Evolutionary conservation across 2,329 filamentous ascomycete genomes (phyloP), one percentile per base, ranked within the genome.

Genomic region (Parastagonospora avenae): DNA sequence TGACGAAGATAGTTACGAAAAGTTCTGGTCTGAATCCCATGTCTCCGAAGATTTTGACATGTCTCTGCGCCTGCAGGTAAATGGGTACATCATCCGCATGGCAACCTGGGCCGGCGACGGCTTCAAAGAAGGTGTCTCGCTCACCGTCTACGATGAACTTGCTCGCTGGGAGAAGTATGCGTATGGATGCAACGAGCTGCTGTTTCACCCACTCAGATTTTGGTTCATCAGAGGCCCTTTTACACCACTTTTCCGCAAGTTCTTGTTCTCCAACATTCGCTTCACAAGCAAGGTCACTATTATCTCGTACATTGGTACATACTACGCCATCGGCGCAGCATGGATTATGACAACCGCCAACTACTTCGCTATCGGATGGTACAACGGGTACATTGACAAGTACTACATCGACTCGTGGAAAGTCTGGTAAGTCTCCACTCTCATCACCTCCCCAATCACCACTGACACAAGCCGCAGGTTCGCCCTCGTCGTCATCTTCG

Each of bases 31-130:
- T 8, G 89, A 91, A 67, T 80, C 80, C 4, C 87, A 88, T 62
- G 89, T 92, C 0, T 91, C 88, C 0, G 89, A 92, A 55, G 89
- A 92, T 63, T 91, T 91, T 47, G 88, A 91, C 55, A 89, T 91
- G 74, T 83, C 86, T 11, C 79, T 92, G 1, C 85, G 88, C 30
- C 79, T 91, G 4, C 89, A 92, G 70, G 85, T 83, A 55, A 77
- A 77, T n/a, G 87, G 87, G 16, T 89, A 88, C 70, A 79, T 85
- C 31, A 83, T 90, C 39, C 86, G 89, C 8, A 77, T 91, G 0
- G 88, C 84, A 9, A 82, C 85, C 0, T 91, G 89, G 74, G 83
- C 86, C 45, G 82, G 83, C 30, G 82, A 85, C 4, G 87, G 84
- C 8, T 91, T 91, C 75, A 85, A 90, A 64, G 87, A 90, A 62